Conservation (phyloP, 805 yeast genomes). For the Suhomyces faveliae region DNA sequence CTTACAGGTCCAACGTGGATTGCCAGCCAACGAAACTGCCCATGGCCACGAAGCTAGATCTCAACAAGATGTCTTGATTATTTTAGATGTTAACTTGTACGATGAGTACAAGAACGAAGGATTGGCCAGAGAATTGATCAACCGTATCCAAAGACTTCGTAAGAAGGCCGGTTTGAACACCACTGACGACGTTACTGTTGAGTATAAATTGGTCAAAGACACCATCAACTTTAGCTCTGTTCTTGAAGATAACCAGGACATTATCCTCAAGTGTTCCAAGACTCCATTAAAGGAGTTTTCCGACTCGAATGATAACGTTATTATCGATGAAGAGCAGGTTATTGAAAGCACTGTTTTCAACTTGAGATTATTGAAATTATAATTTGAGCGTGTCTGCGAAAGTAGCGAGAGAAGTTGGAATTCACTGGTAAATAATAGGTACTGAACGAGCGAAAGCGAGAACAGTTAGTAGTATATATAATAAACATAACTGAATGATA, state of each 20-base stretch:
- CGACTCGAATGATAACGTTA: conserved; percentile 37
- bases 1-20: conserved; percentile 83
- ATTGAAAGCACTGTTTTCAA: conserved; percentile 74
- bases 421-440: too few relatives aligned
- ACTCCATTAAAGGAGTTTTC: conserved; percentile 52
- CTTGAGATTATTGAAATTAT: conserved; percentile 72
- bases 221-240: conserved; percentile 63
- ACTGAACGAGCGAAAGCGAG: too few relatives aligned
- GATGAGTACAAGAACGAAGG: conserved; percentile 92
- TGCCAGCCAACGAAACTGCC: conserved; percentile 63
- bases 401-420: too few relatives aligned
- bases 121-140: conserved; percentile 91
- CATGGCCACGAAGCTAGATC: conserved; percentile 85
- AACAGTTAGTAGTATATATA: too few relatives aligned
- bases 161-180: conserved; percentile 94
- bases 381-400: conserved; percentile 18
- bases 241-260: conserved; percentile 59
- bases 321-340: conserved; percentile 83
- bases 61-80: conserved; percentile 83
- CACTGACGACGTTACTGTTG: conserved; percentile 91
- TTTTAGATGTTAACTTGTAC: conserved; percentile 83
- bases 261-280: conserved; percentile 77
- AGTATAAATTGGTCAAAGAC: conserved; percentile 66
- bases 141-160: conserved; percentile 96
- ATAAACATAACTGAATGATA: neutral